Percentiles rank a stretch among this genome's conserved stretches.
Evolutionary conservation across 805 yeast genomes (phyloP).

Genomic region (Ogataea polymorpha): DNA sequence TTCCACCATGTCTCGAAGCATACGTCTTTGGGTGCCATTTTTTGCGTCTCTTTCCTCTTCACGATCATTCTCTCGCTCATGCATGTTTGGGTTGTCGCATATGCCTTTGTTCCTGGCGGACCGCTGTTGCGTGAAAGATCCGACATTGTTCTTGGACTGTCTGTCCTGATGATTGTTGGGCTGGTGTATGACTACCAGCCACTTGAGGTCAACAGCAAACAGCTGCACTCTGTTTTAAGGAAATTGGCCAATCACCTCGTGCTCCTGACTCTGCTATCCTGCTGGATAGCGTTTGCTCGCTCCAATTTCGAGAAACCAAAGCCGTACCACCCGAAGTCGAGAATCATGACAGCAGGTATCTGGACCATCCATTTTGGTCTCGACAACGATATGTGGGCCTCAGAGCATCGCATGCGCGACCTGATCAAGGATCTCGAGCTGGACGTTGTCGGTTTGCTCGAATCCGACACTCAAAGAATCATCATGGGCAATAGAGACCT

Average conservation of each 20-base stretch:
- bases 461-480: conserved; percentile 89
- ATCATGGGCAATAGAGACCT: conserved; percentile 95
- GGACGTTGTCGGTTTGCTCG: conserved; percentile 87
- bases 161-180: conserved; percentile 56
- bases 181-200: conserved; percentile 29
- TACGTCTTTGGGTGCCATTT: conserved; percentile 50
- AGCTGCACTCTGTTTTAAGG: conserved; percentile 9
- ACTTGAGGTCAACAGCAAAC: conserved; percentile 7
- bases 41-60: conserved; percentile 46
- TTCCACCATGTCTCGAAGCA: conserved; percentile 42
- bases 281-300: conserved; percentile 53
- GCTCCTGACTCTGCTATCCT: conserved; percentile 43
- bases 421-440: conserved; percentile 81
- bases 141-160: conserved; percentile 61
- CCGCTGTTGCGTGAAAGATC: conserved; percentile 83
- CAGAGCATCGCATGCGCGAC: conserved; percentile 85
- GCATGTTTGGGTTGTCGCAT: conserved; percentile 96
- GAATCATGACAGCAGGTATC: conserved; percentile 87
- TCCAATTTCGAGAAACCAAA: conserved; percentile 58
- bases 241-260: conserved; percentile 26
- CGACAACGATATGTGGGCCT: conserved; percentile 98
- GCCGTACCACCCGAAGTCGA: conserved; percentile 68
- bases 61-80: conserved; percentile 62
- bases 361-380: conserved; percentile 98
- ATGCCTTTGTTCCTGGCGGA: conserved; percentile 97